Percentiles rank a stretch among this genome's conserved stretches.
Evolutionary conservation across 345 rosid genomes (phyloP).

Genomic region (Arabidopsis arenosa): DNA sequence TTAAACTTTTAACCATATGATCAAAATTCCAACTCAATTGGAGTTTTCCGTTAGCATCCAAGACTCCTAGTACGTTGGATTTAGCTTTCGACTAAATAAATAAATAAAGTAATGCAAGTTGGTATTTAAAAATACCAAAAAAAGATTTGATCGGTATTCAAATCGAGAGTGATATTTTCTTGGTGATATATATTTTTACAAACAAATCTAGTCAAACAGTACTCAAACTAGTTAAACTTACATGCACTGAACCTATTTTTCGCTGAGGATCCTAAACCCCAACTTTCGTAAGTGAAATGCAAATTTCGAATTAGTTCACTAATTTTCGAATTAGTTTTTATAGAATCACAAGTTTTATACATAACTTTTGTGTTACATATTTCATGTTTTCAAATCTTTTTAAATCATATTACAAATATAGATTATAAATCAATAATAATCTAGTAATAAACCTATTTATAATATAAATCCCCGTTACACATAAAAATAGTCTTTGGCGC

Average conservation of each 20-base stretch:
- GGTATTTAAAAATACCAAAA: conserved; percentile 6
- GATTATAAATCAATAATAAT: no score
- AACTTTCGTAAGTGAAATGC: not conserved
- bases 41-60: conserved; percentile 21
- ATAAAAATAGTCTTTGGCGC: conserved; percentile 20
- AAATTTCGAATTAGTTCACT: not conserved
- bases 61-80: conserved; percentile 8
- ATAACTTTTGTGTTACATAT: no score
- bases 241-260: not conserved
- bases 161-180: conserved; percentile 6
- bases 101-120: conserved; percentile 25
- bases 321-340: not conserved
- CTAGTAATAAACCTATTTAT: no score
- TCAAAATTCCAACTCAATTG: conserved; percentile 7
- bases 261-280: not conserved
- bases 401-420: no score
- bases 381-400: no score
- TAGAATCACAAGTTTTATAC: no score
- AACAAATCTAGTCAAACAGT: not conserved
- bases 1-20: not conserved
- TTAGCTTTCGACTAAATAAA: conserved; percentile 14
- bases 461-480: no score
- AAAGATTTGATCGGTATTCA: conserved; percentile 15
- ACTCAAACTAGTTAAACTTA: not conserved
- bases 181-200: not conserved